phyloP scores from a whole-genome alignment of 495 filamentous ascomycete genomes.

The Xylaria longipes region DNA sequence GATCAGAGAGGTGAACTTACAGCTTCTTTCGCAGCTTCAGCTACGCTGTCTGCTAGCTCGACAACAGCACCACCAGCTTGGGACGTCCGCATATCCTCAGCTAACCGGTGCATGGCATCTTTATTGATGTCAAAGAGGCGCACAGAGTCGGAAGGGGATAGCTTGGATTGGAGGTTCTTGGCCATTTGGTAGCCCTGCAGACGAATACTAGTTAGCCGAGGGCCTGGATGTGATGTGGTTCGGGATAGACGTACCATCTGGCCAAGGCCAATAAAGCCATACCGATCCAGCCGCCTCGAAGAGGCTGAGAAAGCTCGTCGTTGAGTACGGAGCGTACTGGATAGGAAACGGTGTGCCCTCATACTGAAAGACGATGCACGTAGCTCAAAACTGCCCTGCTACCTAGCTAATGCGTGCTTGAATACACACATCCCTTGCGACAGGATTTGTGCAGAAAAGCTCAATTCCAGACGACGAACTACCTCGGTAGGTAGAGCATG shows the following conservation, averaged over 20 bases:
- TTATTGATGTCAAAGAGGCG: slow-evolving; percentile 78
- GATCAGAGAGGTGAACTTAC: slow-evolving; percentile 58
- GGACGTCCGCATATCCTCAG: slow-evolving; percentile 61
- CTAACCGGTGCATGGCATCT: slow-evolving; percentile 63
- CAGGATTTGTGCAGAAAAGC: neutral
- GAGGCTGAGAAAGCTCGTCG: slow-evolving; percentile 64
- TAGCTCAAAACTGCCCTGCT: slow-evolving; percentile 5
- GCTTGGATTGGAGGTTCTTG: slow-evolving; percentile 80
- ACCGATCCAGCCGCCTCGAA: slow-evolving; percentile 63
- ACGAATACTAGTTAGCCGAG: neutral
- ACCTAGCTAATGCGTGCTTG: neutral
- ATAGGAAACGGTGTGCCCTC: slow-evolving; percentile 41
- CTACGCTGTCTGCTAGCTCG: slow-evolving; percentile 61
- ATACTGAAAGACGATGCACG: slow-evolving; percentile 32
- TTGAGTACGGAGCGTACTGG: slow-evolving; percentile 39
- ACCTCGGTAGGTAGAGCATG: neutral
- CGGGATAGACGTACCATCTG: slow-evolving; percentile 71
- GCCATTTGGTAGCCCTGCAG: slow-evolving; percentile 81
- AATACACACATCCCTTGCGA: slow-evolving; percentile 1
- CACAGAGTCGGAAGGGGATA: slow-evolving; percentile 71
- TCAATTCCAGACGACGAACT: neutral
- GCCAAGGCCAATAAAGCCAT: slow-evolving; percentile 85
- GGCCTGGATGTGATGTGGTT: neutral
- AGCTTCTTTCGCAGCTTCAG: slow-evolving; percentile 71
- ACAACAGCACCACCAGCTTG: slow-evolving; percentile 58